These are phyloP conservation scores for Chenopodium formosanum DNA, from an alignment of 148 eudicot species.

Conservation along the genomic window DNA sequence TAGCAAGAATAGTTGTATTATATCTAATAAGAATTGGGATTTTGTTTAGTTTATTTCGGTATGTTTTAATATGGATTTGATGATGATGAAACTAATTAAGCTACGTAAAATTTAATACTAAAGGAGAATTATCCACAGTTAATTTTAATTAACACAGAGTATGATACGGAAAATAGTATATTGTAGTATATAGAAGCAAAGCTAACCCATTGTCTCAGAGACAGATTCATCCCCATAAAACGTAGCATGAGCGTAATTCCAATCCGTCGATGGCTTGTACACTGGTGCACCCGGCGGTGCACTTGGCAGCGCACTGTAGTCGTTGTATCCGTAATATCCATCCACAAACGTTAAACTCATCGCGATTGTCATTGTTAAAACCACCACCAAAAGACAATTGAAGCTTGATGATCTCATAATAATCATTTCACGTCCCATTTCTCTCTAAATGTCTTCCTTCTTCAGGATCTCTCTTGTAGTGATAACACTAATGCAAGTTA, in stretches of 20 bases:
- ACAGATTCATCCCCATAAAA: slow-evolving; percentile 46
- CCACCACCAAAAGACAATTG: neutral
- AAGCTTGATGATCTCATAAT: neutral
- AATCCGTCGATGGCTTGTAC: slow-evolving; percentile 10
- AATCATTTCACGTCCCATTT: slow-evolving; percentile 2
- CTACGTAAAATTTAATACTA: no score
- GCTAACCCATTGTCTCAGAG: slow-evolving; percentile 41
- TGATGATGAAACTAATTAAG: no score
- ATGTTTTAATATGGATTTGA: no score
- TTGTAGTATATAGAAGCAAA: neutral
- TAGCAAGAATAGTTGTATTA: no score
- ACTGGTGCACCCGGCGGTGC: neutral
- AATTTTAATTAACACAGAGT: no score
- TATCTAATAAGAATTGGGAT: no score
- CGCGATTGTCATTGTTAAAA: neutral
- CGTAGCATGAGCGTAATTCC: slow-evolving; percentile 47
- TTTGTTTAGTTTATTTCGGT: no score
- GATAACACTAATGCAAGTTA: neutral
- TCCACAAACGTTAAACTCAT: slow-evolving; percentile 13
- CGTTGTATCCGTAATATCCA: neutral
- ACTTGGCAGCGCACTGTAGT: neutral
- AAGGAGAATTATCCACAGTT: neutral
- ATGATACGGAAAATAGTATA: no score
- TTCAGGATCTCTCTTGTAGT: no score
- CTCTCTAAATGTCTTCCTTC: no score